phyloP scores from a whole-genome alignment of 257 asterid species.

The Solanum bukasovii region DNA sequence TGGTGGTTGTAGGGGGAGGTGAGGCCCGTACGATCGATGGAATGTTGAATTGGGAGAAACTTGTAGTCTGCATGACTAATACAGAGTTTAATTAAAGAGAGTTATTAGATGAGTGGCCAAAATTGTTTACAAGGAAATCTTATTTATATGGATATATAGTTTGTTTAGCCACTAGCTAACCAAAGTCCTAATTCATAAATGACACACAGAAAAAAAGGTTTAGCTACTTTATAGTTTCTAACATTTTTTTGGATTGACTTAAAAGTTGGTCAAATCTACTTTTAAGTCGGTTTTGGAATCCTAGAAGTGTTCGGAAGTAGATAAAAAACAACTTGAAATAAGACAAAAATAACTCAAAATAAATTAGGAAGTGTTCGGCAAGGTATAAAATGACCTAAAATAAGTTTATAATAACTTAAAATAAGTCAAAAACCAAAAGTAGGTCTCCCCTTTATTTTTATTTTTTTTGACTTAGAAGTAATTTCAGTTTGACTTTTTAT shows the following conservation, averaged over 20 bases:
- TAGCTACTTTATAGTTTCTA: background rate
- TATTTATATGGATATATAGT: background rate
- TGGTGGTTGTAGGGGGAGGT: background rate
- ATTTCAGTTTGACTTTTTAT: too few relatives aligned
- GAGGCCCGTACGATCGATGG: background rate
- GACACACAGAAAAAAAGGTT: background rate
- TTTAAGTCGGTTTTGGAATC: too few relatives aligned
- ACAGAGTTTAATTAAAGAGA: background rate
- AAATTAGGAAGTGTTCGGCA: too few relatives aligned
- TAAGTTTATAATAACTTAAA: too few relatives aligned
- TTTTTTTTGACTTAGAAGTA: too few relatives aligned
- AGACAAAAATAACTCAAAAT: too few relatives aligned
- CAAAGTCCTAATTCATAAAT: background rate
- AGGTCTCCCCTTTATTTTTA: too few relatives aligned
- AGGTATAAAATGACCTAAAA: too few relatives aligned
- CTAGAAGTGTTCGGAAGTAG: too few relatives aligned
- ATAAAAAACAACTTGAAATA: too few relatives aligned
- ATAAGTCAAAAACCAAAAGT: too few relatives aligned
- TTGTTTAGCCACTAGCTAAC: background rate
- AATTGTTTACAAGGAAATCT: background rate
- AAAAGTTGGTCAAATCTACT: too few relatives aligned
- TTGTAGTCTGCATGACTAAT: conserved; percentile 5
- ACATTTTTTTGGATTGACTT: background rate
- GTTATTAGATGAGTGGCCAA: background rate
- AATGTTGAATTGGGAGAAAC: background rate